Evolutionary conservation across 352 stramenopile species (phyloP).

Genomic region (Phytophthora podocarpi): DNA sequence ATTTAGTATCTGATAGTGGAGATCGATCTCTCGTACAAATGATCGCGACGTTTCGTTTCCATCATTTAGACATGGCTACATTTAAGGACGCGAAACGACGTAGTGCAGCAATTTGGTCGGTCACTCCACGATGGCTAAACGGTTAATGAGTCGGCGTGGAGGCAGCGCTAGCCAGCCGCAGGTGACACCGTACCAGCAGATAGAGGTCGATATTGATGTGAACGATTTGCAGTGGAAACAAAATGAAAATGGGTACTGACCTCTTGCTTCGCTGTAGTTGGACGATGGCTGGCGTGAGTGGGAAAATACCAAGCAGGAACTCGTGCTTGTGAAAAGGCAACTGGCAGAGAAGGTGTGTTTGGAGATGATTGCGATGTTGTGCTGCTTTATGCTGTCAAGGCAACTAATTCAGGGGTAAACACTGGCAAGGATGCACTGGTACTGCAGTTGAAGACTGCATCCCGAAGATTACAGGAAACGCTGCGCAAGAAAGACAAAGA

Average conservation of each 20-base stretch:
- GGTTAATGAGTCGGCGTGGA: conserved; percentile 23
- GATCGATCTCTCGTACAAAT: background rate
- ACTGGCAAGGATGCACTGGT: conserved; percentile 54
- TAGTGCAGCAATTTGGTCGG: background rate
- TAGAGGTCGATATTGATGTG: conserved; percentile 19
- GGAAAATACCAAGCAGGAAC: conserved; percentile 62
- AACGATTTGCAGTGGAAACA: background rate
- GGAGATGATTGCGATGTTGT: background rate
- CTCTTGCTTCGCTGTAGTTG: conserved; percentile 29
- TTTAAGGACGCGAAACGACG: conserved; percentile 27
- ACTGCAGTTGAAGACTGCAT: conserved; percentile 61
- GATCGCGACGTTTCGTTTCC: conserved; percentile 31
- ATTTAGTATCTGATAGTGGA: too few relatives aligned
- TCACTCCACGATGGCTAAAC: conserved; percentile 14
- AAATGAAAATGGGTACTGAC: background rate
- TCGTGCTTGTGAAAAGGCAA: conserved; percentile 46
- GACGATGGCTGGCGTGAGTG: conserved; percentile 61
- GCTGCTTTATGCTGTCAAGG: background rate
- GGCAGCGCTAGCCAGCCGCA: conserved; percentile 20
- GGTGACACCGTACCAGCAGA: conserved; percentile 33
- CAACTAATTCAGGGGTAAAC: background rate
- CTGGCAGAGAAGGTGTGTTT: conserved; percentile 46
- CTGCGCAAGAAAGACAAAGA: conserved; percentile 75
- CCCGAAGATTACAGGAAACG: conserved; percentile 59
- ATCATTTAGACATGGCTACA: conserved; percentile 17